Evolutionary conservation across 1,139 yeast genomes (phyloP), one percentile per base, ranked within the genome.

Genomic region (Yamadazyma epiphylla): DNA sequence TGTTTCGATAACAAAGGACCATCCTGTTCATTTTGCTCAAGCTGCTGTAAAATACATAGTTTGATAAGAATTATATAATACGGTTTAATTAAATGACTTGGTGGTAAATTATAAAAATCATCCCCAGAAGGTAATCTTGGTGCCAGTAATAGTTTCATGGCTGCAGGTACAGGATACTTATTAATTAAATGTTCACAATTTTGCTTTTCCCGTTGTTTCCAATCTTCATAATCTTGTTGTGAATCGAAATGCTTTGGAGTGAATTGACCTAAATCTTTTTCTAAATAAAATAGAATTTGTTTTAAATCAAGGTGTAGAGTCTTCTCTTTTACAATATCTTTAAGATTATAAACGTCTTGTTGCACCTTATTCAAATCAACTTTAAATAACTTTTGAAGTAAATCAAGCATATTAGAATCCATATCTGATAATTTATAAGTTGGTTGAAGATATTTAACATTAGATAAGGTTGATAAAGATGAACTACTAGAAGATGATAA

Each of bases 341-440:
- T 72, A 29, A 53, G 46, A 26, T 55, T 56, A 31, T 63, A 54
- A 1, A 77, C 51, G 47, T 77, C 82, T 27, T 63, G 70, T 44
- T 78, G 83, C 7, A 78, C 33, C 29, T 59, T 56, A 3, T 55
- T 45, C 11, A 50, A 55, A 34, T 70, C 71, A 2, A 67, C 55
- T 1, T 44, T 40, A 38, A 78, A 78, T 5, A 77, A 27, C 2
- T 52, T 48, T 30, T 55, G 60, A 6, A 77, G 39, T 15, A 70
- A 46, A 10, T 41, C 42, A 0, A 75, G 55, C 35, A 60, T 49
- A 1, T 56, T 46, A 34, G 53, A 58, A 37, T 77, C 71, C 52
- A 79, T 66, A 41, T 78, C 83, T 0, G 62, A 42, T 2, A 74
- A 32, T 29, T 68, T 57, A 45, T 65, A 78, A 0, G 77, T 60